These are phyloP conservation scores for Coemansia sp. DNA, from an alignment of 371 early-diverging fungal genomes.

Conservation along the genomic window DNA sequence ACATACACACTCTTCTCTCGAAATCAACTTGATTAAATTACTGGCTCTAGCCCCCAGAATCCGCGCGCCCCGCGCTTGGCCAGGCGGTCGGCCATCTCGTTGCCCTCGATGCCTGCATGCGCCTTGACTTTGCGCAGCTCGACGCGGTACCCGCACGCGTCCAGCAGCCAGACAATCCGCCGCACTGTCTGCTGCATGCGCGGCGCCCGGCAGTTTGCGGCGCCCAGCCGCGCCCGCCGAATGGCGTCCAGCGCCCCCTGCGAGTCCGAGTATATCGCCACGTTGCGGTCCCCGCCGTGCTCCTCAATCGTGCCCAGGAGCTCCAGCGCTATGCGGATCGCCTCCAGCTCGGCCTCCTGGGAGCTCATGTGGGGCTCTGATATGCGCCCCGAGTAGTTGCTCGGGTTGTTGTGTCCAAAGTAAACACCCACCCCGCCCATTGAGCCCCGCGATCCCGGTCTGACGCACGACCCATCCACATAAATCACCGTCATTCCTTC, in stretches of 20 bases:
- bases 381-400: neutral
- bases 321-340: constrained; percentile 1
- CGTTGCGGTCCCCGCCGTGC: neutral
- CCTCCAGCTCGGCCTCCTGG: constrained; percentile 1
- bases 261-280: constrained; percentile 2
- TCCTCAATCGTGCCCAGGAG: neutral
- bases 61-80: neutral
- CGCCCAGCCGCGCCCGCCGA: neutral
- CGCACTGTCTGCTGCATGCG: neutral
- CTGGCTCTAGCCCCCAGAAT: no score
- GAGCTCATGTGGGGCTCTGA: neutral
- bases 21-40: no score
- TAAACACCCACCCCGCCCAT: constrained; percentile 1
- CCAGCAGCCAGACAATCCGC: neutral
- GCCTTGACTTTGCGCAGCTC: neutral
- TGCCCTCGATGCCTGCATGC: neutral
- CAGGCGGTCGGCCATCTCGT: neutral
- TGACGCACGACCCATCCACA: constrained; percentile 9
- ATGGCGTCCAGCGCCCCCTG: neutral
- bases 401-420: constrained; percentile 3
- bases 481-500: constrained; percentile 3
- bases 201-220: neutral
- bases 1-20: no score
- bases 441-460: neutral
- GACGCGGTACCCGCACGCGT: neutral